A percentile compares a stretch with the other conserved stretches of the same genome.
Evolutionary conservation across 106 monocot genomes (phyloP).

Genomic region (Dactylorhiza incarnata): DNA sequence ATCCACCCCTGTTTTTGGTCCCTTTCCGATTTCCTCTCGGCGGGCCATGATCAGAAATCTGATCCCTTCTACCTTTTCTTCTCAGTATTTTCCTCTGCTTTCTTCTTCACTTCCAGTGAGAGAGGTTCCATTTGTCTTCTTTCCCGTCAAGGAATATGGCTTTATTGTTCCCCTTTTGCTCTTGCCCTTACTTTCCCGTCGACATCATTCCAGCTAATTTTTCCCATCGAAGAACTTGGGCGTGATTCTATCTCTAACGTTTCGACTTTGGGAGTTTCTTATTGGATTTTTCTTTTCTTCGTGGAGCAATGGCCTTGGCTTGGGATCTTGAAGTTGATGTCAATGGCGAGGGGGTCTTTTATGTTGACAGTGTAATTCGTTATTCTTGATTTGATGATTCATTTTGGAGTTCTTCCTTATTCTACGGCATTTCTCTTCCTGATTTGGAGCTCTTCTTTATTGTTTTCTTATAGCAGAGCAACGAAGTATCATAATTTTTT

Average conservation of each 20-base stretch:
- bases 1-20: background rate
- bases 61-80: constrained; percentile 4
- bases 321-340: constrained; percentile 10
- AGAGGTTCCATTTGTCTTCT: constrained; percentile 23
- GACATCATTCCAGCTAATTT: constrained; percentile 21
- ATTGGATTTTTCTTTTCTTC: background rate
- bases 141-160: constrained; percentile 20
- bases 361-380: constrained; percentile 19
- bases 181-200: constrained; percentile 14
- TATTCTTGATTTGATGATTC: background rate
- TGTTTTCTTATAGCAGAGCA: background rate
- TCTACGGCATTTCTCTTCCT: too few relatives aligned
- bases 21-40: constrained; percentile 1
- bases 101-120: constrained; percentile 5
- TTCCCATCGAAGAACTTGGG: background rate
- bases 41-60: constrained; percentile 4
- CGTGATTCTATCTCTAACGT: constrained; percentile 9
- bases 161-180: constrained; percentile 22
- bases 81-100: background rate
- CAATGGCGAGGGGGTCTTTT: constrained; percentile 17
- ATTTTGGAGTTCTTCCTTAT: constrained; percentile 1
- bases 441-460: background rate
- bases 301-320: constrained; percentile 1
- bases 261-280: background rate
- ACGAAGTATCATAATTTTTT: background rate